Evolutionary conservation across 495 filamentous ascomycete species (phyloP).

Genomic region (Neurospora sp.): DNA sequence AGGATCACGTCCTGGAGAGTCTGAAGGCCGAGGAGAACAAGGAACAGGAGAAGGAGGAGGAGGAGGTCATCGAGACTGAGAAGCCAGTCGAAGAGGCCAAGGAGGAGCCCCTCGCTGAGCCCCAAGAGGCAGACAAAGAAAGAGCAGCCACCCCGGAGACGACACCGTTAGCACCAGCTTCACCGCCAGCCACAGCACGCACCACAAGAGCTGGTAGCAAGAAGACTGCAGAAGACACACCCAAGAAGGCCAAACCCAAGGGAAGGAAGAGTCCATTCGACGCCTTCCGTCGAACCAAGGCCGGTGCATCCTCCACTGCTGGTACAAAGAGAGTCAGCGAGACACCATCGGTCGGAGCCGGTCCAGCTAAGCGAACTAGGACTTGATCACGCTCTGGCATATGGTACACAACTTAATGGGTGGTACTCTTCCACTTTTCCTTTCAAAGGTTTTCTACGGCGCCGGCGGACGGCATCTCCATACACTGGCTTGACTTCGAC

Average conservation of each 20-base stretch:
- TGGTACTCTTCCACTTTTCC: background rate
- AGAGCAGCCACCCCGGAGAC: constrained; percentile 40
- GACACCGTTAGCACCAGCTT: constrained; percentile 40
- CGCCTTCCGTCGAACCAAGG: constrained; percentile 55
- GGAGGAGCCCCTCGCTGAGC: background rate
- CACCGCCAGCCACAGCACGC: constrained; percentile 46
- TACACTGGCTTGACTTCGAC: background rate
- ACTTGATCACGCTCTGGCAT: constrained; percentile 14
- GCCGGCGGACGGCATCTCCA: background rate
- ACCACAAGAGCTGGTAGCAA: constrained; percentile 37
- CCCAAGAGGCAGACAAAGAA: background rate
- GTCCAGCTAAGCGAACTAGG: constrained; percentile 26
- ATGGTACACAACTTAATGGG: background rate
- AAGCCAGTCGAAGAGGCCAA: background rate
- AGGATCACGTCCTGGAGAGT: constrained; percentile 42
- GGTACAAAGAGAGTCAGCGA: constrained; percentile 40
- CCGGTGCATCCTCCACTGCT: constrained; percentile 11
- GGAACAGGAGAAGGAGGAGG: constrained; percentile 20
- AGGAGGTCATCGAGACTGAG: background rate
- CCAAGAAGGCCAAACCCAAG: constrained; percentile 17
- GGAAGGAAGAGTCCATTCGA: constrained; percentile 54
- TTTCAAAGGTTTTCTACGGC: background rate
- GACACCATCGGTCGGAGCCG: constrained; percentile 17
- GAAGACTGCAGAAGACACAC: constrained; percentile 15
- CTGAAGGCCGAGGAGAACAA: constrained; percentile 46